Evolutionary conservation across 495 filamentous ascomycete genomes (phyloP), one percentile per base, ranked within the genome.

Genomic region (Apodospora peruviana): DNA sequence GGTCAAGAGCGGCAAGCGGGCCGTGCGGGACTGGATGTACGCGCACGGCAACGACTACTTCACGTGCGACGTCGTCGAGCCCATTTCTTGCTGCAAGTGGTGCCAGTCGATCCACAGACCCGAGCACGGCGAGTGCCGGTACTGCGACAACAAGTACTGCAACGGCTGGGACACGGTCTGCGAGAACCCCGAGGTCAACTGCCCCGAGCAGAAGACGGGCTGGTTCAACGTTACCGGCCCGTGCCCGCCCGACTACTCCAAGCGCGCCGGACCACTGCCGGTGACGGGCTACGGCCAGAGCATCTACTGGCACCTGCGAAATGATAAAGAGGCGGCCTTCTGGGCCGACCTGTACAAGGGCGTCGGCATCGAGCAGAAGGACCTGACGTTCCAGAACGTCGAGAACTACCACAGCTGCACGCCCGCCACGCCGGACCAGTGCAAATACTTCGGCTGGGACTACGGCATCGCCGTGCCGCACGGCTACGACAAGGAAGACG

Each of bases 1-100:
- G 18, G 20, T 27, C 17, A 21, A 29, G n/a, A 8, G 32, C 20
- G 21, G 27, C 21, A 12, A 21, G 25, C 34, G 18, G 10, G 5
- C 17, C 7, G 32, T 51, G 5, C 19, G 20, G 17, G 10, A 27
- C 9, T 44, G 12, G 18, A 45, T 40, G 48, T 27, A 45, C 40
- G 34, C 35, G 9, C 22, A 51, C 19, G 41, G 29, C 40, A 37
- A 51, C 41, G 16, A 24, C 14, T 51, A 45, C 40, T 51, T 51
- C 22, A 18, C 27, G 9, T 51, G 48, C 41, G 17, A 39, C 18
- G 29, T 47, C 17, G 14, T 18, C 29, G 45, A 47, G 21, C 7
- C 45, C 34, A 12, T 14, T 21, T 8, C 12, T 2, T 47, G 45
- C 19, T 38, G 35, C 32, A 29, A 47, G 7, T 37, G 32, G 32